Conservation (phyloP, 257 asterid genomes). For the Leptodermis oblonga region DNA sequence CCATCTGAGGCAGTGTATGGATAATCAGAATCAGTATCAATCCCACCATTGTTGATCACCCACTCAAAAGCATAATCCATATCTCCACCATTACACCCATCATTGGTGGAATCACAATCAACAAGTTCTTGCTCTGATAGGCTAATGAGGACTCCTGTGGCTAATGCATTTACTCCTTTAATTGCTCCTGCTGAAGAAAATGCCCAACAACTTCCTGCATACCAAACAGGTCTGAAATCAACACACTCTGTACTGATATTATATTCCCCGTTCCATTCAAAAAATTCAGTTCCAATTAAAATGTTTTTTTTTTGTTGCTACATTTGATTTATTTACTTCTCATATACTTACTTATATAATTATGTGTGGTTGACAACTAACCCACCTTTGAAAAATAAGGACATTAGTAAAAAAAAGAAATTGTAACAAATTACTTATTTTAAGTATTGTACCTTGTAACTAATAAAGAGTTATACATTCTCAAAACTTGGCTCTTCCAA, state of each 20-base stretch:
- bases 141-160: conserved; percentile 31
- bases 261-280: no score
- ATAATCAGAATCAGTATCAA: conserved; percentile 28
- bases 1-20: conserved; percentile 23
- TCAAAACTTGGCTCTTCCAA: no score
- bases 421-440: no score
- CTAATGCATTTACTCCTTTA: conserved; percentile 31
- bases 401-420: no score
- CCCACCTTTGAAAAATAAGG: no score
- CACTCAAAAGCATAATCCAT: conserved; percentile 37
- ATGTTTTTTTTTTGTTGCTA: neutral
- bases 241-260: neutral
- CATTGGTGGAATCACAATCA: conserved; percentile 20
- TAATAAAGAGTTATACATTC: no score
- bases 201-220: conserved; percentile 37
- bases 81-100: conserved; percentile 34
- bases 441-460: no score
- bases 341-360: neutral
- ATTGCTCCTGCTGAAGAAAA: conserved; percentile 34
- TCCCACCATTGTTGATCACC: conserved; percentile 30
- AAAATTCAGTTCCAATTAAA: neutral
- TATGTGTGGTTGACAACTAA: neutral
- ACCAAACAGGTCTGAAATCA: neutral
- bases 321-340: neutral
- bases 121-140: conserved; percentile 29